phyloP scores from a whole-genome alignment of 805 yeast genomes.

The Nakazawaea populi region DNA sequence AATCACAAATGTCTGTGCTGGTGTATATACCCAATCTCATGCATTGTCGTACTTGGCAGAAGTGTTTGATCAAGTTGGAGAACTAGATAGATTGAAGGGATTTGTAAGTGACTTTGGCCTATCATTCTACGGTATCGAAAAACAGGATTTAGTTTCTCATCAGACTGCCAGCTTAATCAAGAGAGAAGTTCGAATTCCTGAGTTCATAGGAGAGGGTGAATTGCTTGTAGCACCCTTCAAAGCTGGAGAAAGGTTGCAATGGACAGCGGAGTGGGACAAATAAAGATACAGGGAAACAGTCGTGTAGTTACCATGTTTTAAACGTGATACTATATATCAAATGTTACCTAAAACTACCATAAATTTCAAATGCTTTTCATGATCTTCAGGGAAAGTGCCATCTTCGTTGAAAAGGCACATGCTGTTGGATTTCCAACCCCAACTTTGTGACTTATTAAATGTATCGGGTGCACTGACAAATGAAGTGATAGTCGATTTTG shows the following conservation, averaged over 20 bases:
- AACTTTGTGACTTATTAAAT: conserved; percentile 48
- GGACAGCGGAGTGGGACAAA: conserved; percentile 69
- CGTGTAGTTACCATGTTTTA: conserved; percentile 13
- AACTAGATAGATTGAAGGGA: conserved; percentile 58
- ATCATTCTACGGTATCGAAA: conserved; percentile 57
- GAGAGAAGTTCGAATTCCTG: conserved; percentile 53
- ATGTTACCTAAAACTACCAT: conserved; percentile 45
- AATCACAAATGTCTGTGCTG: conserved; percentile 91
- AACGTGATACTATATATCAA: too few relatives aligned
- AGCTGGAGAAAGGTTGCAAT: conserved; percentile 70
- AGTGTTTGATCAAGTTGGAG: conserved; percentile 62
- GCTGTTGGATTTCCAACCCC: conserved; percentile 59
- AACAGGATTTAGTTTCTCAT: conserved; percentile 34
- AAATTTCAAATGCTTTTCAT: conserved; percentile 38
- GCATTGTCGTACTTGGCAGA: conserved; percentile 84
- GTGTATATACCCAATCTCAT: conserved; percentile 86
- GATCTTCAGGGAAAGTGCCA: conserved; percentile 38
- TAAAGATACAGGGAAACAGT: neutral
- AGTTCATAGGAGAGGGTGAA: conserved; percentile 38
- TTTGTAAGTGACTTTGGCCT: conserved; percentile 78
- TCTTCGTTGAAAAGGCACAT: conserved; percentile 47
- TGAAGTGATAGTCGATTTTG: conserved; percentile 40
- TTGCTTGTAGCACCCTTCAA: conserved; percentile 74
- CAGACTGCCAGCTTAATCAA: conserved; percentile 53
- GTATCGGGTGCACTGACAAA: conserved; percentile 51